Conservation (phyloP, 306 rosid species). For the Prinsepia uniflora region DNA sequence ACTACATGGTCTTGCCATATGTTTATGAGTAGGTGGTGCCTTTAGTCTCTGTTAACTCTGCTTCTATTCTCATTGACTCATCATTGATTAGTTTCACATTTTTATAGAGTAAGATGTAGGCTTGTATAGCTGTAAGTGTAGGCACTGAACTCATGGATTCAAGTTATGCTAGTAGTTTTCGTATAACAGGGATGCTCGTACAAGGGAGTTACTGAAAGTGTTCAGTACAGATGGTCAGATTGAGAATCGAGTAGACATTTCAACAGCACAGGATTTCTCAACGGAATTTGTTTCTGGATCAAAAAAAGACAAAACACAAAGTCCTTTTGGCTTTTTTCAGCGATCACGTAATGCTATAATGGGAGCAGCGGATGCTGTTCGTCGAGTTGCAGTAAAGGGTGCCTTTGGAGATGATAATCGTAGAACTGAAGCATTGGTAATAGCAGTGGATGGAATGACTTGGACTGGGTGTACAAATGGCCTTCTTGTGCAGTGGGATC, state of each 20-base stretch:
- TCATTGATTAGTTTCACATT: background rate
- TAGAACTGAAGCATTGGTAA: slow-evolving; percentile 72
- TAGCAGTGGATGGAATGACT: slow-evolving; percentile 74
- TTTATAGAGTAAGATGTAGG: background rate
- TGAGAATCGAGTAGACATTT: slow-evolving; percentile 72
- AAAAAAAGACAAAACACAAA: slow-evolving; percentile 68
- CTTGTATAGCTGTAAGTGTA: background rate
- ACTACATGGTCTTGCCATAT: slow-evolving; percentile 1
- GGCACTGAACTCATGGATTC: slow-evolving; percentile 15
- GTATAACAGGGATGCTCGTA: slow-evolving; percentile 78
- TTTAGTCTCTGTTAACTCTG: background rate
- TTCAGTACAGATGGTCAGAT: slow-evolving; percentile 82
- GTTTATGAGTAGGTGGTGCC: background rate
- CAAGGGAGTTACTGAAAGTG: slow-evolving; percentile 84
- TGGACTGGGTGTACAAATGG: slow-evolving; percentile 95
- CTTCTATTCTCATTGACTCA: slow-evolving; percentile 12
- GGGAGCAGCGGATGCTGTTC: slow-evolving; percentile 98
- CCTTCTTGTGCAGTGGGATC: slow-evolving; percentile 88
- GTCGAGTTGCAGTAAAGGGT: slow-evolving; percentile 89
- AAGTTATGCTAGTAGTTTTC: slow-evolving; percentile 37
- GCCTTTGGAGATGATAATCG: slow-evolving; percentile 84
- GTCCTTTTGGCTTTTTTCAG: slow-evolving; percentile 86
- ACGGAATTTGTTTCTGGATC: slow-evolving; percentile 55
- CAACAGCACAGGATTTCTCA: slow-evolving; percentile 58
- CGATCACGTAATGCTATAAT: slow-evolving; percentile 91